Evolutionary conservation across 2,329 filamentous ascomycete genomes (phyloP).

Genomic region (Pseudonectria buxi): DNA sequence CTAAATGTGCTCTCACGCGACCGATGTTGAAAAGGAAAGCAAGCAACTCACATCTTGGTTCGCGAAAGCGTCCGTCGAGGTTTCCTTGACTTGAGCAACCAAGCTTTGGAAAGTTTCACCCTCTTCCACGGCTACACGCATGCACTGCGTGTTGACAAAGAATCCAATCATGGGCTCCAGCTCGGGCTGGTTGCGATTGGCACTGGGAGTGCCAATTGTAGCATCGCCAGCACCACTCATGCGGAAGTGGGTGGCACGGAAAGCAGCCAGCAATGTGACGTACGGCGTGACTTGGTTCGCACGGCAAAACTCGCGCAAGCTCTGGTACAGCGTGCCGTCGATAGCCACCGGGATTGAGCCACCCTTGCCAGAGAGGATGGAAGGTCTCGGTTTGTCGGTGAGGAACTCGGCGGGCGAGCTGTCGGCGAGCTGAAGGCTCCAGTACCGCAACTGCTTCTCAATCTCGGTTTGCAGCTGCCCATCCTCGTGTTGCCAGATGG

Average conservation of each 20-base stretch:
- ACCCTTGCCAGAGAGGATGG: slow-evolving; percentile 8
- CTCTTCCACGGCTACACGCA: slow-evolving; percentile 12
- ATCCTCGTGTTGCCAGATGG: slow-evolving; percentile 16
- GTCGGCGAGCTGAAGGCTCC: slow-evolving; percentile 11
- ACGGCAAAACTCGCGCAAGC: slow-evolving; percentile 7
- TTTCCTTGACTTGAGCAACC: slow-evolving; percentile 8
- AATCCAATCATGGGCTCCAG: slow-evolving; percentile 16
- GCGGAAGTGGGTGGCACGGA: slow-evolving; percentile 20
- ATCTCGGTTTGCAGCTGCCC: slow-evolving; percentile 7
- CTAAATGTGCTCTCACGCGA: too few relatives aligned
- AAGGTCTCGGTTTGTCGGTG: slow-evolving; percentile 11
- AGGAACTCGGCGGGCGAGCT: slow-evolving; percentile 12
- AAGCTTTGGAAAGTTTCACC: slow-evolving; percentile 9
- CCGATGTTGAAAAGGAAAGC: too few relatives aligned
- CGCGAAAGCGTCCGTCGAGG: slow-evolving; percentile 6
- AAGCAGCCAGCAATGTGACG: slow-evolving; percentile 16
- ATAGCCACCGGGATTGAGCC: slow-evolving; percentile 4
- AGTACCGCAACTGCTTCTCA: slow-evolving; percentile 17
- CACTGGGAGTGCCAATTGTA: slow-evolving; percentile 13
- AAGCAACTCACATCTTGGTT: slow-evolving; percentile 12
- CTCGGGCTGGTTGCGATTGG: slow-evolving; percentile 13
- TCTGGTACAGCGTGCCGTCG: slow-evolving; percentile 3
- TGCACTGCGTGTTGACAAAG: slow-evolving; percentile 22
- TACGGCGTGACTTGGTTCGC: slow-evolving; percentile 4
- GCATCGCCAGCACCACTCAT: slow-evolving; percentile 18